Base-by-base conservation (phyloP, 495 filamentous ascomycete species). In the Bombardia bombarda region DNA sequence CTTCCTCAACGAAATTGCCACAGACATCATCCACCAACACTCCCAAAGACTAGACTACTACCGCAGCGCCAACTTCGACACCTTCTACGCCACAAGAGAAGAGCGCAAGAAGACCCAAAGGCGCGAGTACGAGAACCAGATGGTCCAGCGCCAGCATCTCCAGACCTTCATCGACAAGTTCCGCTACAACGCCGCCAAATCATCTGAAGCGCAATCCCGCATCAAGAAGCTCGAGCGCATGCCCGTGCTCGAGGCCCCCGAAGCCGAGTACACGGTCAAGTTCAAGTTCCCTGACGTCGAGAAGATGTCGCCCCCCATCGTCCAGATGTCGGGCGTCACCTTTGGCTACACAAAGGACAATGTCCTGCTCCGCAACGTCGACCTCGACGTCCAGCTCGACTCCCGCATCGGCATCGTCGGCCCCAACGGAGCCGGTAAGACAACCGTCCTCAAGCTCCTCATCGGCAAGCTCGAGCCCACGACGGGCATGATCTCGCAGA, bases 191-290 rank as follows among this genome's bases (percentile, higher is more conserved):
- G 92, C 92, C 12, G 92, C 93, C 55, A 99, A 99, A 59, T 95
- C 93, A 0, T 95, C 90, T 13, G 92, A 99, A 70, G 92, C 92
- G 2, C 92, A 99, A 55, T 95, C 89, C 0, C 77, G 92, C 45
- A 97, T 99, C 73, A 99, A 99, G 72, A 99, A 99, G 61, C 75
- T 99, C 21, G 93, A 99, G 63, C 86, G 83, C 51, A 94, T 99
- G 82, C 93, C 93, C 0, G 71, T 94, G 3, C 78, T 97, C 19
- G 84, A 95, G 55, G 67, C 87, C 3, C 92, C 92, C 3, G 92
- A 99, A 65, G 79, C 77, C 40, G 93, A 95, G 62, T 99, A 99
- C 70, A 86, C 77, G 23, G 92, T 99, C 30, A 85, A 96, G 53
- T 99, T 99, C 80, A 86, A 83, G 47, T 97, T 99, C 68, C 92